Base-by-base conservation (phyloP, 2,329 filamentous ascomycete species). In the Colletotrichum sp. region DNA sequence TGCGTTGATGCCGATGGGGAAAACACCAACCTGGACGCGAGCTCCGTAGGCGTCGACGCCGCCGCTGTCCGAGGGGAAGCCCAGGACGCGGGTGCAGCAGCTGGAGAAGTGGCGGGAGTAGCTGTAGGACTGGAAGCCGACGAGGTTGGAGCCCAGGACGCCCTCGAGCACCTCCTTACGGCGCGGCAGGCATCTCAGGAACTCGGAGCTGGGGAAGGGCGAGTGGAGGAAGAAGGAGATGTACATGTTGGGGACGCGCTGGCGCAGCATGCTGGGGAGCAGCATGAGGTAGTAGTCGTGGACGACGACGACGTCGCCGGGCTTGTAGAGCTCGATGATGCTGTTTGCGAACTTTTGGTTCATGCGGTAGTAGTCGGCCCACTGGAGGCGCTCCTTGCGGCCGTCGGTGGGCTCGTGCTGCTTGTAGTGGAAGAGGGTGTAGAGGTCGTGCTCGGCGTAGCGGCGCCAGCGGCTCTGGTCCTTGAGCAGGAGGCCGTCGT, bases 131-230 rank as follows among this genome's bases (percentile, higher is more conserved):
- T 98, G 96, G 86, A 98, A 98, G 1, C 96, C 96, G 77, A 98
- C 92, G 87, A 98, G 93, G 84, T 98, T 98, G 71, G 96, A 92
- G 21, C 96, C 96, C 56, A 98, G 89, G 62, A 98, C 92, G 64
- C 97, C 97, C 79, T 97, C 95, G 16, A 98, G 88, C 13, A 98
- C 90, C 83, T 98, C 96, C 84, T 98, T 98, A 79, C 96, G 92
- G 78, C 95, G 92, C 48, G 95, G 94, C 71, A 98, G 88, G 83
- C 96, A 98, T 63, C 96, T 92, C 83, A 98, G 92, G 82, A 98
- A 98, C 85, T 98, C 97, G 88, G 95, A 98, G 85, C 96, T 98
- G 38, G 96, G 96, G 85, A 98, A 98, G 0, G 96, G 96, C 61
- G 95, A 94, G 84, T 98, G 96, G 62, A 98, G 89, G 87, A 95